Evolutionary conservation across 768 basidiomycete genomes (phyloP), one percentile per base, ranked within the genome.

Genomic region (Auriscalpium vulgare): DNA sequence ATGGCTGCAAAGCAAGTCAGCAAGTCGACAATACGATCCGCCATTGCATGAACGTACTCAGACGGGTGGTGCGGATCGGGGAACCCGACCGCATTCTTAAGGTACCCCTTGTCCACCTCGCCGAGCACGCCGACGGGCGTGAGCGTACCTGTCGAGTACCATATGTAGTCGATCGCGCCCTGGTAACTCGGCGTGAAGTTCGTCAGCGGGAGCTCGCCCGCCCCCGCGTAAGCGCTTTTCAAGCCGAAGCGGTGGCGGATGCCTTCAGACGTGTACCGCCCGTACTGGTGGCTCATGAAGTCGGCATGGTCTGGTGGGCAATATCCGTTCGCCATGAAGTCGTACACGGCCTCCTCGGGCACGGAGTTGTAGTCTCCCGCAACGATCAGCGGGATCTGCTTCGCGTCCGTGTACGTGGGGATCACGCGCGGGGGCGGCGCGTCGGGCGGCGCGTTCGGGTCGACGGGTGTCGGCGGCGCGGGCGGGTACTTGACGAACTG

Each of bases 341-440:
- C 91, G 75, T 91, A 97, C 17, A 98, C 90, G 7, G 93, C 93
- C 37, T 90, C 92, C 10, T 75, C 74, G 1, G 91, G 88, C 2
- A 85, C 72, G 50, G 93, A 95, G 76, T 99, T 99, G 75, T 88
- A 94, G 73, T 99, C 97, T n/a, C 94, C 93, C 63, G 88, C 90
- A 56, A 97, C 75, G 69, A 99, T 80, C 58, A 88, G 70, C 9
- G 97, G 95, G 67, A 98, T 97, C 77, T 91, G 91, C 50, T 79
- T 78, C 16, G 88, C 91, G 65, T 95, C 92, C 11, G 82, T 63
- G 68, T 97, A 97, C 19, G 72, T 66, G 16, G 91, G 91, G 21
- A 81, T 78, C 13, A 80, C 72, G 29, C 80, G 79, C 47, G 73
- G 66, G 9, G 79, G 66, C 5, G 80, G 77, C 17, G 46, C 51